phyloP scores from a whole-genome alignment of 805 yeast genomes.

The Scheffersomyces ergatensis region DNA sequence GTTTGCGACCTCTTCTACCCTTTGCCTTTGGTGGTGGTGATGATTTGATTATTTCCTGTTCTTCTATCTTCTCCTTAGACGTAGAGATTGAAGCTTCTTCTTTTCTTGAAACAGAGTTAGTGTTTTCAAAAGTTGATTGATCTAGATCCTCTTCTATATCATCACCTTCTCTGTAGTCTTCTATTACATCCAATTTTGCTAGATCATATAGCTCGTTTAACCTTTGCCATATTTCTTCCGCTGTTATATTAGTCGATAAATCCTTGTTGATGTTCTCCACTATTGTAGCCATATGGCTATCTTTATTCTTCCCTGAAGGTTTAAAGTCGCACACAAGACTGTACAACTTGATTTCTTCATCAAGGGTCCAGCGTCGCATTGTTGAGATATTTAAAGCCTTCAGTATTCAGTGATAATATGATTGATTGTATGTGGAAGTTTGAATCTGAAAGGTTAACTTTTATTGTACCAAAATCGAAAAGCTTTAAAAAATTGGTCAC shows the following conservation, averaged over 20 bases:
- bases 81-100: no score
- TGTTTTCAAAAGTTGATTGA: no score
- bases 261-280: conserved; percentile 35
- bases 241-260: conserved; percentile 29
- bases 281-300: conserved; percentile 42
- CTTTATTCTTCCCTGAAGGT: conserved; percentile 60
- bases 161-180: conserved; percentile 4
- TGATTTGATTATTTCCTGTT: not conserved
- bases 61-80: conserved; percentile 1
- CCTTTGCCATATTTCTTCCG: conserved; percentile 57
- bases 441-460: no score
- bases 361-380: conserved; percentile 49
- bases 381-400: no score
- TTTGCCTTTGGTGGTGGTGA: conserved; percentile 3
- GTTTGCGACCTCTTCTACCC: not conserved
- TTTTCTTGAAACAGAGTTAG: no score
- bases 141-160: conserved; percentile 6
- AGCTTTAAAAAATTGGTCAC: no score
- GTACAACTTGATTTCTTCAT: conserved; percentile 62
- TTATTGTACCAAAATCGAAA: no score
- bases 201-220: conserved; percentile 54
- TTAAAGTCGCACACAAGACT: conserved; percentile 61
- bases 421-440: no score
- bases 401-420: no score
- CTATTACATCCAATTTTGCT: conserved; percentile 4